A percentile compares a stretch with the other conserved stretches of the same genome.
phyloP scores from a whole-genome alignment of 1,139 yeast genomes.

The Kurtzmaniella natalensis region DNA sequence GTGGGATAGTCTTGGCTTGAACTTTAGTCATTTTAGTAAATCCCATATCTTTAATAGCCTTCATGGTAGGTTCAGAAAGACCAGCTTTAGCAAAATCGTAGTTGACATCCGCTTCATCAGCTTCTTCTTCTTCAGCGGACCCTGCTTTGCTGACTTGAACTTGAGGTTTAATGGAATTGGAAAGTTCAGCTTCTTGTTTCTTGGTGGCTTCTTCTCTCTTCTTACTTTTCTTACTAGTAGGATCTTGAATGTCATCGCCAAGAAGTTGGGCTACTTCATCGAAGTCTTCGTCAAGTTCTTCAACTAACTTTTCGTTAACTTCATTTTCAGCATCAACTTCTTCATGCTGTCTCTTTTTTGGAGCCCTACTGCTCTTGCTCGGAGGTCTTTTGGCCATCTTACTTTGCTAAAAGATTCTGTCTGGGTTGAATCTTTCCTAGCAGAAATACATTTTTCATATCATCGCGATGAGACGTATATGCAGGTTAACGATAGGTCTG shows the following conservation, averaged over 20 bases:
- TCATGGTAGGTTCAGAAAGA: conserved; percentile 76
- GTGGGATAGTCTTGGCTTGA: conserved; percentile 93
- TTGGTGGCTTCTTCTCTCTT: conserved; percentile 16
- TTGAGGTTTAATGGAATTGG: conserved; percentile 22
- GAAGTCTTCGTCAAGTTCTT: conserved; percentile 48
- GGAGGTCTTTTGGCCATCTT: neutral
- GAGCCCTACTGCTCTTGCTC: conserved; percentile 5
- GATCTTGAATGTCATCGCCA: conserved; percentile 41
- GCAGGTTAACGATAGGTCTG: no score
- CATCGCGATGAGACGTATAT: conserved; percentile 2
- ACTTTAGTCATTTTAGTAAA: conserved; percentile 87
- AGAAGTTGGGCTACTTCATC: conserved; percentile 53
- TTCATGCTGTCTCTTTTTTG: conserved; percentile 16
- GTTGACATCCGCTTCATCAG: conserved; percentile 27
- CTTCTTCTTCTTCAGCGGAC: conserved; percentile 26
- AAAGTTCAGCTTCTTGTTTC: conserved; percentile 17
- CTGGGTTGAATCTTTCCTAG: neutral
- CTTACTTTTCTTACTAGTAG: conserved; percentile 25
- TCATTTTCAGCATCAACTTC: conserved; percentile 18
- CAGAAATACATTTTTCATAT: neutral
- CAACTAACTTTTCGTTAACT: conserved; percentile 41
- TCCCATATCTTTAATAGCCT: conserved; percentile 82
- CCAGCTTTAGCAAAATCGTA: conserved; percentile 47
- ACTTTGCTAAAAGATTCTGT: no score
- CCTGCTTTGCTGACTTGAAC: conserved; percentile 5